Base-by-base conservation (phyloP, 169 alveolate species). In the Eimeria necatrix region DNA sequence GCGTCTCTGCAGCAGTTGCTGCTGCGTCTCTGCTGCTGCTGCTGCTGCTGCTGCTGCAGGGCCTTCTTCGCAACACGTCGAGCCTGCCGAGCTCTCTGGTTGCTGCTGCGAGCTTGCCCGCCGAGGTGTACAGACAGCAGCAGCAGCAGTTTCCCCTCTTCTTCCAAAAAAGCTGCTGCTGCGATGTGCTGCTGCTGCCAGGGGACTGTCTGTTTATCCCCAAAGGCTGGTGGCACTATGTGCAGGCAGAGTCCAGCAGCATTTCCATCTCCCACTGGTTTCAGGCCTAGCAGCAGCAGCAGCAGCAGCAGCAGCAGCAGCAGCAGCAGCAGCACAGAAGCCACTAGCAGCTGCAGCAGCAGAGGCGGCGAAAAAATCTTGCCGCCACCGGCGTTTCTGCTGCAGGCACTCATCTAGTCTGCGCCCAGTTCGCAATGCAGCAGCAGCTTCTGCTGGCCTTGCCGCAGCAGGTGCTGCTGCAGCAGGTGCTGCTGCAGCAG, bases 181-280 rank as follows among this genome's bases (percentile, higher is more conserved):
- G 60, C 24, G 96, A 94, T 49, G 95, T 49, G 59, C 26, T 49
- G 20, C 84, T 94, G 51, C 48, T 22, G 14, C 88, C 96, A 12
- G 96, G 96, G 3, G 96, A 94, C 76, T 7, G 78, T 22, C 93
- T 94, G 53, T 94, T 51, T 59, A 94, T 94, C 9, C 96, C 96
- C 4, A 60, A 89, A 49, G 93, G 91, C 8, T 94, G 96, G 96
- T 94, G 96, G 96, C 96, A 94, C 14, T 76, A 83, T 12, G 95
- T 94, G 22, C 6, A 53, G 73, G 91, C 96, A 4, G 91, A 59
- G 5, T 60, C 91, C 9, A 52, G 90, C 12, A 73, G 91, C 51
- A 56, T 90, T 3, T 94, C 96, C 16, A 49, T 94, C 24, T 94
- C 96, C 5, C 12, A 78, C 48, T 94, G 96, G 96, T 89, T 90